Evolutionary conservation across 176 grass and related monocot species (phyloP), one percentile per base, ranked within the genome.

Genomic region (Raddia guianensis): DNA sequence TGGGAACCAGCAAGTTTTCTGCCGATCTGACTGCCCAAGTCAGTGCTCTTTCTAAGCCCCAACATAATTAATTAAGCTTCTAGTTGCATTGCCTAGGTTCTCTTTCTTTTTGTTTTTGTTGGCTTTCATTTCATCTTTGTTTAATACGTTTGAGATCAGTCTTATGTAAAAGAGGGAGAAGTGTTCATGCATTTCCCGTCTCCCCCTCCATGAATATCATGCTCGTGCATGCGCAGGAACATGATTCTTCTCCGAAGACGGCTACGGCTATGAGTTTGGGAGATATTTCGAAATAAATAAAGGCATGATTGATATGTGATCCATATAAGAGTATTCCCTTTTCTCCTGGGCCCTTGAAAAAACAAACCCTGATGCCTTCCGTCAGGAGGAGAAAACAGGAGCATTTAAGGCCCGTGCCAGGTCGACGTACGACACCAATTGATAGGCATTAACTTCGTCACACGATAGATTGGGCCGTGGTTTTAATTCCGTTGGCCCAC

Each of bases 381-480:
- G 14, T 21, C 71, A 14, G 19, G 34, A 71, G 18, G 13, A n/a
- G 61, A 79, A 75, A 63, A 32, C 8, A 27, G 49, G 27, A 6
- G 48, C 9, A 37, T 75, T 79, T 82, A 59, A 72, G 52, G 3
- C 8, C 14, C 33, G 3, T 71, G 40, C 16, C 65, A 61, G 72
- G 49, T 65, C 72, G 61, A 66, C 62, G 27, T 27, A 27, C 27
- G 15, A 74, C 32, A 18, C 43, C 14, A 66, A 9, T 65, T 67
- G 49, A 58, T 73, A 8, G 9, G 63, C 72, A 86, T 62, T 86
- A 53, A 86, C 73, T 62, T 27, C 34, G 66, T 44, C 83, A 78
- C 48, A 60, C 51, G 83, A 68, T 5, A 40, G 72, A 46, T 66
- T 80, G 64, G 75, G 54, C 16, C 62, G 19, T 32, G 10, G 12